These are phyloP conservation scores for Cyberlindnera japonica DNA, from an alignment of 805 yeast genomes.

Conservation along the genomic window DNA sequence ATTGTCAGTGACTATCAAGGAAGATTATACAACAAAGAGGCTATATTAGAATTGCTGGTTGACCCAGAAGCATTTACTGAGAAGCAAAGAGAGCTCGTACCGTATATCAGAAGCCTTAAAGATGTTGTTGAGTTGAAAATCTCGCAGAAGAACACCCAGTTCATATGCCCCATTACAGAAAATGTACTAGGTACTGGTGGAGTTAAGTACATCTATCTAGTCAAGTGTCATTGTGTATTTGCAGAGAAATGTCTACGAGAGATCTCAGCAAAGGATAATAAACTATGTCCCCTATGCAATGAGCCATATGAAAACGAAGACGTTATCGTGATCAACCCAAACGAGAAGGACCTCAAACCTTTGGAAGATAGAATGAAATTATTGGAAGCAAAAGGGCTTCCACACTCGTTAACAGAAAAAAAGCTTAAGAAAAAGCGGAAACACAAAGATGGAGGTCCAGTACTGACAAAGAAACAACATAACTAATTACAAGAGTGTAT, in stretches of 20 bases:
- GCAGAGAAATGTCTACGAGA: conserved; percentile 31
- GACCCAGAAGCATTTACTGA: conserved; percentile 29
- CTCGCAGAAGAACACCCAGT: conserved; percentile 16
- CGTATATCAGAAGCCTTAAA: conserved; percentile 36
- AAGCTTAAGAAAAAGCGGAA: conserved; percentile 18
- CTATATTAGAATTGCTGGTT: conserved; percentile 54
- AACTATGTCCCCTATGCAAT: conserved; percentile 41
- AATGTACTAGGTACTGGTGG: conserved; percentile 35
- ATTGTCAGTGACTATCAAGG: conserved; percentile 72
- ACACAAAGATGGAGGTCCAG: conserved; percentile 1
- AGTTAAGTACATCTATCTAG: conserved; percentile 41
- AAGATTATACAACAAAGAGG: conserved; percentile 57
- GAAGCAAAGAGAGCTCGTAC: conserved; percentile 25
- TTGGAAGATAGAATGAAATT: conserved; percentile 24
- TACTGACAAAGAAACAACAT: conserved; percentile 1
- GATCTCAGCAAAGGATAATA: conserved; percentile 11
- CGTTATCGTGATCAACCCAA: conserved; percentile 38
- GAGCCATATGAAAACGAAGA: conserved; percentile 26
- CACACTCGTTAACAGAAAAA: conserved; percentile 35
- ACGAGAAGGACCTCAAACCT: conserved; percentile 18
- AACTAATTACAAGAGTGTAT: background rate
- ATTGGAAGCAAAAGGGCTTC: conserved; percentile 26
- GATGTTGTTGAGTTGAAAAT: conserved; percentile 45
- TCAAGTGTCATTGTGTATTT: conserved; percentile 42
- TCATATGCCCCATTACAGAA: conserved; percentile 39